Percentiles rank a stretch among this genome's conserved stretches.
These are phyloP conservation scores for Oryza brachyantha DNA, from an alignment of 176 grass and related monocot species.

Conservation along the genomic window DNA sequence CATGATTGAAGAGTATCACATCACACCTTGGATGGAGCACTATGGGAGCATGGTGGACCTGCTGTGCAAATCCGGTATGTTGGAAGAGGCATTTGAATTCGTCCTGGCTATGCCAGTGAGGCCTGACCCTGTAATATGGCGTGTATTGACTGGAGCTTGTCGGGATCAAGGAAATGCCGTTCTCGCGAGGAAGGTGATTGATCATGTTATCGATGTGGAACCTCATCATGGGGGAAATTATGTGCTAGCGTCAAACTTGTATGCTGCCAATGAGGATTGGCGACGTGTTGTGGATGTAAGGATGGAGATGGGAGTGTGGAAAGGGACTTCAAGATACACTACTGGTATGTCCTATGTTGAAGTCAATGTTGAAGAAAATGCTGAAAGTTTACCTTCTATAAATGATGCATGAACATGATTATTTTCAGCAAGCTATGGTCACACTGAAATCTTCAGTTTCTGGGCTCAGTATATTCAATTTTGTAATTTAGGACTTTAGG, in stretches of 20 bases:
- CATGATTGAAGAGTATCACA: conserved; percentile 47
- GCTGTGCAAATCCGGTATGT: conserved; percentile 35
- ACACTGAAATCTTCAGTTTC: not conserved
- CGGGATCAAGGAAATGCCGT: conserved; percentile 43
- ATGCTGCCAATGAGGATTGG: conserved; percentile 58
- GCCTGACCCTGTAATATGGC: conserved; percentile 60
- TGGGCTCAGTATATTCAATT: not conserved
- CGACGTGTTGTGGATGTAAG: conserved; percentile 43
- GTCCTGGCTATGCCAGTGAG: conserved; percentile 42
- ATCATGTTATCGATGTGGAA: conserved; percentile 45
- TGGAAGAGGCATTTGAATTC: conserved; percentile 48
- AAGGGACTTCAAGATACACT: conserved; percentile 10
- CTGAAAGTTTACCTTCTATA: conserved; percentile 15
- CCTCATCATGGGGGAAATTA: conserved; percentile 46
- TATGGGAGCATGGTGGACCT: conserved; percentile 58
- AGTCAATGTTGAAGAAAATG: conserved; percentile 29
- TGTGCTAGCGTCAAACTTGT: conserved; percentile 48
- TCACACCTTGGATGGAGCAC: conserved; percentile 58
- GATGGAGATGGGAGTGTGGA: conserved; percentile 40
- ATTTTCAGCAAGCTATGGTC: not conserved
- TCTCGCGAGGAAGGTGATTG: conserved; percentile 45
- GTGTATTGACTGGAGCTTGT: conserved; percentile 51
- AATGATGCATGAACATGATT: not conserved
- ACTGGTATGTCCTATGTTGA: conserved; percentile 33
- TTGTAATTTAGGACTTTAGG: not conserved